These are phyloP conservation scores for Ceraceosorus guamensis DNA, from an alignment of 1,284 basidiomycete genomes.

Conservation along the genomic window DNA sequence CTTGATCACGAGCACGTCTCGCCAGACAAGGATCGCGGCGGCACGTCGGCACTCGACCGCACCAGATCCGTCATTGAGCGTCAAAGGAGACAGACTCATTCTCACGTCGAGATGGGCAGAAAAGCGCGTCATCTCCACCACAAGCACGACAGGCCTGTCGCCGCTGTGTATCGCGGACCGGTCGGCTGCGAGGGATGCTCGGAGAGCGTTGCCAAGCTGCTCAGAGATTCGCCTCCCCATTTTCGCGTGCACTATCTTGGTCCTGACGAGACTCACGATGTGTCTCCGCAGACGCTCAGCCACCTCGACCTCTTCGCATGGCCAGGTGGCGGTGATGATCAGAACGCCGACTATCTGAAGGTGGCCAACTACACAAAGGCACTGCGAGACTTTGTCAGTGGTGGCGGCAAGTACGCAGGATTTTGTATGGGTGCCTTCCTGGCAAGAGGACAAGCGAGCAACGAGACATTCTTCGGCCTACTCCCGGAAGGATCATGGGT, in stretches of 20 bases:
- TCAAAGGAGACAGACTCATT: slow-evolving; percentile 1
- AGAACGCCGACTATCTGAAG: slow-evolving; percentile 1
- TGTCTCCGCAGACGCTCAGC: neutral
- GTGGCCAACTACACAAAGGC: slow-evolving; percentile 3
- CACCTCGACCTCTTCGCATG: slow-evolving; percentile 6
- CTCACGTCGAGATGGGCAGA: slow-evolving; percentile 1
- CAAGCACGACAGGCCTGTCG: slow-evolving; percentile 2
- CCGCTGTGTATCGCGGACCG: slow-evolving; percentile 5
- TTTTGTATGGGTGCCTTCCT: slow-evolving; percentile 6
- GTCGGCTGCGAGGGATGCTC: slow-evolving; percentile 2
- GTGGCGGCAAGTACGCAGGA: slow-evolving; percentile 2
- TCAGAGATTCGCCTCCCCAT: neutral
- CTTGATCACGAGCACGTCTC: no score
- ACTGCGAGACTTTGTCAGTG: neutral
- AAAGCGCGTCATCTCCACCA: neutral
- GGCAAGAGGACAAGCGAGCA: neutral
- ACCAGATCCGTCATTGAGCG: no score
- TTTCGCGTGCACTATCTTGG: slow-evolving; percentile 5
- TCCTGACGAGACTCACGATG: slow-evolving; percentile 4
- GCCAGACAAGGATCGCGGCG: no score
- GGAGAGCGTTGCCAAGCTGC: neutral
- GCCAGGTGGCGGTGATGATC: slow-evolving; percentile 6
- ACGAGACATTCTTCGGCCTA: slow-evolving; percentile 6
- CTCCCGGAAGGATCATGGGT: slow-evolving; percentile 1
- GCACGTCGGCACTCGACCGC: no score